A percentile compares a stretch with the other conserved stretches of the same genome.
Conservation (phyloP, 345 rosid genomes). For the Lagerstroemia speciosa region DNA sequence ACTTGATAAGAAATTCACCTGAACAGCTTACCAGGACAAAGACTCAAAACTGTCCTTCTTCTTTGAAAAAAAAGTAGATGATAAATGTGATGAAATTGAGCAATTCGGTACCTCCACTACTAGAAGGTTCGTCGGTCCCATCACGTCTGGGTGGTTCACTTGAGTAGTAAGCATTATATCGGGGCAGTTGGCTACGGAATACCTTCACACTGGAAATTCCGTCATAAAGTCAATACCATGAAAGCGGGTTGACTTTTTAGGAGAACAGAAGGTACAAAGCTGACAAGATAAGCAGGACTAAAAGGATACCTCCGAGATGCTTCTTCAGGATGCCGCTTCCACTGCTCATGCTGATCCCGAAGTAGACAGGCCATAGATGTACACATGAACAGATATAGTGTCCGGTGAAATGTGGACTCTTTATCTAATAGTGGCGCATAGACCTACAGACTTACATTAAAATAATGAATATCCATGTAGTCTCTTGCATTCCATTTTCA, state of each 20-base stretch:
- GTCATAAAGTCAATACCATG: slow-evolving; percentile 9
- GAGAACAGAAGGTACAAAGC: neutral
- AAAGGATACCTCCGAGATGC: slow-evolving; percentile 41
- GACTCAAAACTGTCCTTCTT: neutral
- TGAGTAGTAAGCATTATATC: slow-evolving; percentile 58
- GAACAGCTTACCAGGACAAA: neutral
- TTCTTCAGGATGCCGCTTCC: slow-evolving; percentile 53
- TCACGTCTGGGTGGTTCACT: slow-evolving; percentile 51
- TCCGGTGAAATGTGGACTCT: slow-evolving; percentile 75
- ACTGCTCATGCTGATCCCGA: slow-evolving; percentile 89
- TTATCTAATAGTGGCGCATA: slow-evolving; percentile 63
- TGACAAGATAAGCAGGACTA: neutral
- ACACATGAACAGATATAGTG: slow-evolving; percentile 74
- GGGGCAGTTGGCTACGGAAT: slow-evolving; percentile 76
- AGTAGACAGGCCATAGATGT: slow-evolving; percentile 74
- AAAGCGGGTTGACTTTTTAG: neutral
- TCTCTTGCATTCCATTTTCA: neutral
- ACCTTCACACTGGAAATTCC: slow-evolving; percentile 60
- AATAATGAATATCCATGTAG: neutral
- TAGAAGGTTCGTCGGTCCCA: slow-evolving; percentile 46
- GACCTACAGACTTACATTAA: slow-evolving; percentile 33
- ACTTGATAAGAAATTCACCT: neutral
- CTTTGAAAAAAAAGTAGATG: neutral
- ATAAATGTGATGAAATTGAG: slow-evolving; percentile 1
- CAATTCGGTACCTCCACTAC: slow-evolving; percentile 48